Conservation (phyloP, 108 stramenopile species). For the Chaetoceros muelleri region DNA sequence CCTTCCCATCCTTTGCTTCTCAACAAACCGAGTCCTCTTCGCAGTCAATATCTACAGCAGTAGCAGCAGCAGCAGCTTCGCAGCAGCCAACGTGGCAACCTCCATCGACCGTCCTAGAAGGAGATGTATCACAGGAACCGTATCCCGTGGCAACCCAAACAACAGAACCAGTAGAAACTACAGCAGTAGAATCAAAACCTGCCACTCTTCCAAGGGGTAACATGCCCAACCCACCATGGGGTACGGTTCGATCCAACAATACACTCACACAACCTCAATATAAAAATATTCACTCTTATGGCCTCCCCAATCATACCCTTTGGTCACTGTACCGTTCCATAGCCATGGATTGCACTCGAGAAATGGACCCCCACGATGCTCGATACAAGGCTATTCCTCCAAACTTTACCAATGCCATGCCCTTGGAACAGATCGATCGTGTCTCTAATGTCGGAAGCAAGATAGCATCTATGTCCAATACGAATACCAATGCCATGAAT, state of each 20-base stretch:
- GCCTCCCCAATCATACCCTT: conserved; percentile 34
- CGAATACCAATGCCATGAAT: conserved; percentile 17
- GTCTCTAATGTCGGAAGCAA: conserved; percentile 17
- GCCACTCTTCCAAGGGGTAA: conserved; percentile 30
- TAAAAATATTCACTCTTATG: conserved; percentile 30
- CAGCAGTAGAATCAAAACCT: not conserved
- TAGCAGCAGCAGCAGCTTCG: no score
- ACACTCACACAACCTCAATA: conserved; percentile 12
- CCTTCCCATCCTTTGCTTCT: no score
- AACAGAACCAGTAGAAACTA: not conserved
- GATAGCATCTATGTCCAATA: conserved; percentile 25
- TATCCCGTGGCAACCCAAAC: not conserved
- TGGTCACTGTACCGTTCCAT: conserved; percentile 55
- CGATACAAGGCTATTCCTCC: conserved; percentile 39
- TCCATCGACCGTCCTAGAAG: no score
- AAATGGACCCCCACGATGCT: conserved; percentile 64
- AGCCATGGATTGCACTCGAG: conserved; percentile 30
- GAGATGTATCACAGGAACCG: no score
- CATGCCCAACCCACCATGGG: conserved; percentile 27
- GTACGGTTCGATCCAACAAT: conserved; percentile 13
- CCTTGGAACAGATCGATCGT: conserved; percentile 22
- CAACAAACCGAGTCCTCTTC: no score
- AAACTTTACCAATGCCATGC: conserved; percentile 24
- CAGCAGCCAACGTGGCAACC: no score
- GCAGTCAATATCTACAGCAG: no score